A percentile compares a stretch with the other conserved stretches of the same genome.
Evolutionary conservation across 2,329 filamentous ascomycete species (phyloP).

Genomic region (Rhinocladiella similis): DNA sequence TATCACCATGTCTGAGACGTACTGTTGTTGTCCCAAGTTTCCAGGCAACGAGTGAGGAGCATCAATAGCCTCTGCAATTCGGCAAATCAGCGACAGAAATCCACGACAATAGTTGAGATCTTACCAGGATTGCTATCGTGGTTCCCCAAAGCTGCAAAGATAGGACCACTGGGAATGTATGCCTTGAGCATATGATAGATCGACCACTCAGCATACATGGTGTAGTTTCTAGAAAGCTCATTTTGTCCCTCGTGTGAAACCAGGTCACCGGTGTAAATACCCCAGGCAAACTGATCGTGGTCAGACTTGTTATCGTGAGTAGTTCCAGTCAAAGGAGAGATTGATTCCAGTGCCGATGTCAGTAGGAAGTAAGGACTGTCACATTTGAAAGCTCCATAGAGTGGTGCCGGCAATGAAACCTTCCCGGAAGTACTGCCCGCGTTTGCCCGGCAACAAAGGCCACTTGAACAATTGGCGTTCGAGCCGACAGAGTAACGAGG

Average conservation of each 20-base stretch:
- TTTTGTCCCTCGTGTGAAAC: constrained; percentile 56
- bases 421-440: constrained; percentile 35
- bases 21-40: constrained; percentile 53
- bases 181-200: constrained; percentile 57
- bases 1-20: not conserved
- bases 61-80: constrained; percentile 46
- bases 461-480: constrained; percentile 55
- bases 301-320: constrained; percentile 41
- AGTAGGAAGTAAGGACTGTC: constrained; percentile 61
- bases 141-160: constrained; percentile 59
- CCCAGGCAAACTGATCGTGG: constrained; percentile 49
- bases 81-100: not conserved
- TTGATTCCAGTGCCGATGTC: constrained; percentile 56
- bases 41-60: constrained; percentile 55
- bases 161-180: constrained; percentile 54
- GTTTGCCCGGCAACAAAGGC: constrained; percentile 54
- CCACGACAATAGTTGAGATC: not conserved
- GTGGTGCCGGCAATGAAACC: constrained; percentile 49
- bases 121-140: constrained; percentile 54
- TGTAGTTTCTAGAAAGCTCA: constrained; percentile 53
- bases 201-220: constrained; percentile 55
- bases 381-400: constrained; percentile 57
- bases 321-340: constrained; percentile 58
- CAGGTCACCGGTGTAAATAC: constrained; percentile 59
- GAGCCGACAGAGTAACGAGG: constrained; percentile 54